Evolutionary conservation across 208 protist species (phyloP).

Genomic region (Wallacemonas rigidus): DNA sequence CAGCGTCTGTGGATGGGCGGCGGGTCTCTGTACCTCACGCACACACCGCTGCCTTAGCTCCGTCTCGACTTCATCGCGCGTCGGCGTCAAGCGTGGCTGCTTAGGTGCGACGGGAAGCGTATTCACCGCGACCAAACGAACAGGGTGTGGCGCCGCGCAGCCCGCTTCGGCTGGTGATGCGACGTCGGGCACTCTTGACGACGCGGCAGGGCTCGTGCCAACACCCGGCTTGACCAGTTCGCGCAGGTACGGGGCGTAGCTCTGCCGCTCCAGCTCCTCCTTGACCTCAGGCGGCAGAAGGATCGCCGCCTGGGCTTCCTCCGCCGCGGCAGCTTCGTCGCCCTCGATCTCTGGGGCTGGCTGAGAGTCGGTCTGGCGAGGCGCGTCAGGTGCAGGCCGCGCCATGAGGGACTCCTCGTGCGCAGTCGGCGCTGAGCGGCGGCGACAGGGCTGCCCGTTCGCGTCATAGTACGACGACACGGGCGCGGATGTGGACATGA

Average conservation of each 20-base stretch:
- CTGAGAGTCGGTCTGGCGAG: neutral
- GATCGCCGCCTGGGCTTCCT: neutral
- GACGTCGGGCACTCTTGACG: too few species aligned
- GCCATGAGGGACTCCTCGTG: neutral
- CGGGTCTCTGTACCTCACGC: too few species aligned
- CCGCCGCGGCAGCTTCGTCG: neutral
- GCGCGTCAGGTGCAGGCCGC: neutral
- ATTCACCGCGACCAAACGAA: neutral
- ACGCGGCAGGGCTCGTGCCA: too few species aligned
- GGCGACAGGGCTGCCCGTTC: slow-evolving; percentile 10
- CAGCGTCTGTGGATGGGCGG: neutral
- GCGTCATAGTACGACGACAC: slow-evolving; percentile 24
- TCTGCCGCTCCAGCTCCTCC: slow-evolving; percentile 8
- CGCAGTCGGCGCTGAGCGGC: slow-evolving; percentile 10
- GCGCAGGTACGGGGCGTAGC: slow-evolving; percentile 4
- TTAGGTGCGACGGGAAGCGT: neutral
- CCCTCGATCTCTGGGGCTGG: neutral
- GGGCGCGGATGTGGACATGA: slow-evolving; percentile 26
- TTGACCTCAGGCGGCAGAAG: neutral
- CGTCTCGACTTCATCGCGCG: too few species aligned
- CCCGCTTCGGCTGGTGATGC: too few species aligned
- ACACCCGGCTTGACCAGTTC: neutral
- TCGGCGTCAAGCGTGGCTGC: too few species aligned
- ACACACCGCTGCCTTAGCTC: too few species aligned
- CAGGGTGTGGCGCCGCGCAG: neutral